Evolutionary conservation across 805 yeast genomes (phyloP).

Genomic region (Pichia californica): DNA sequence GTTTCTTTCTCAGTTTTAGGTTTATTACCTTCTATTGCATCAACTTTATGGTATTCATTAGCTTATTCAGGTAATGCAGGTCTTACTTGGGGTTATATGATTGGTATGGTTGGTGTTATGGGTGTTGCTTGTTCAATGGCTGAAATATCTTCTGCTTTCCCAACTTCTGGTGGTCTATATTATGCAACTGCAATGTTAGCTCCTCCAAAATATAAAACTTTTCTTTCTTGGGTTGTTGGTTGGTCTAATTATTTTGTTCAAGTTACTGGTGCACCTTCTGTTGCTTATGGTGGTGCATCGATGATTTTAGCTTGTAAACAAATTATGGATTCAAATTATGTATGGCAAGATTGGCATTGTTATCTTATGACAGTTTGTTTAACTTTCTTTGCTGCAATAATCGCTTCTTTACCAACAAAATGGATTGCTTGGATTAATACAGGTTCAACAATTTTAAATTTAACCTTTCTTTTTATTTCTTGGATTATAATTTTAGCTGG

Average conservation of each 20-base stretch:
- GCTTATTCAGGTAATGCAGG: slow-evolving; percentile 59
- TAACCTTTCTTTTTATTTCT: slow-evolving; percentile 44
- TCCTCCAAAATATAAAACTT: slow-evolving; percentile 47
- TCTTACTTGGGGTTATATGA: slow-evolving; percentile 55
- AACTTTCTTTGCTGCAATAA: slow-evolving; percentile 38
- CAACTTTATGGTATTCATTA: slow-evolving; percentile 55
- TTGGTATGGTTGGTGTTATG: slow-evolving; percentile 49
- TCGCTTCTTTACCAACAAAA: slow-evolving; percentile 49
- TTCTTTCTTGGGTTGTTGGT: slow-evolving; percentile 56
- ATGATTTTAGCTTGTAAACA: slow-evolving; percentile 48
- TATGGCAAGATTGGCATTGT: slow-evolving; percentile 41
- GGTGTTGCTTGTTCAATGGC: slow-evolving; percentile 59
- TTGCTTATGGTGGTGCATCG: slow-evolving; percentile 49
- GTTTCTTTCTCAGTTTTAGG: slow-evolving; percentile 63
- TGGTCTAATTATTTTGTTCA: slow-evolving; percentile 63
- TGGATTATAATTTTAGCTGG: slow-evolving; percentile 49
- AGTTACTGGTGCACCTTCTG: slow-evolving; percentile 56
- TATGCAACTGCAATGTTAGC: slow-evolving; percentile 61
- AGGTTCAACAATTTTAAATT: slow-evolving; percentile 43
- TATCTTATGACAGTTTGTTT: slow-evolving; percentile 49
- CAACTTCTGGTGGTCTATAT: slow-evolving; percentile 64
- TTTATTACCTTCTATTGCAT: slow-evolving; percentile 59
- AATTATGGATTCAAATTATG: slow-evolving; percentile 34
- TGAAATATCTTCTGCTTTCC: slow-evolving; percentile 58
- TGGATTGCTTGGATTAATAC: slow-evolving; percentile 48